Percentiles rank a stretch among this genome's conserved stretches.
phyloP scores from a whole-genome alignment of 331 rosid species.

The Quercus tomentella region DNA sequence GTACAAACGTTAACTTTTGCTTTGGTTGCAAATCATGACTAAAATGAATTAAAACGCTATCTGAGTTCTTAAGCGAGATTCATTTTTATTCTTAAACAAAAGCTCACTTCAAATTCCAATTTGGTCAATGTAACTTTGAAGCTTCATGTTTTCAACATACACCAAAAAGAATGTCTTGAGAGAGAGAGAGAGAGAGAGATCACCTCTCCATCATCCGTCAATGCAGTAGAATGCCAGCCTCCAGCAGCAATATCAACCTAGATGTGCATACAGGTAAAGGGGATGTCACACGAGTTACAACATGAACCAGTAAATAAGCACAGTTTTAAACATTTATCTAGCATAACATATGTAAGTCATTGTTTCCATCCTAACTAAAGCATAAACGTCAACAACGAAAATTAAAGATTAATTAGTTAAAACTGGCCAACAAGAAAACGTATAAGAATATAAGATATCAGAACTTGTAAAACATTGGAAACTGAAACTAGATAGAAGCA shows the following conservation, averaged over 20 bases:
- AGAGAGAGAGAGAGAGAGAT: constrained; percentile 8
- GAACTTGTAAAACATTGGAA: background rate
- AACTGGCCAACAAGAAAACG: too few species aligned
- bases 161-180: background rate
- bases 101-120: background rate
- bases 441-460: background rate
- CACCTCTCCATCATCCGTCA: constrained; percentile 96
- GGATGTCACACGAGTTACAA: constrained; percentile 3
- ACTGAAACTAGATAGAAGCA: background rate
- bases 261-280: constrained; percentile 8
- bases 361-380: background rate
- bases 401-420: constrained; percentile 1
- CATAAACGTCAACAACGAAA: background rate
- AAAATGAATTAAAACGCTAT: background rate
- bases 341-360: background rate
- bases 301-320: background rate
- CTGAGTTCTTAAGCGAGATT: background rate
- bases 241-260: constrained; percentile 99
- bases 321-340: background rate
- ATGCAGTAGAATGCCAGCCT: constrained; percentile 98
- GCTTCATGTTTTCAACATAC: background rate
- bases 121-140: background rate
- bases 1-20: background rate
- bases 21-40: background rate
- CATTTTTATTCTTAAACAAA: background rate